phyloP scores from a whole-genome alignment of 495 filamentous ascomycete species.

The Hypoxylon lienhwacheense region DNA sequence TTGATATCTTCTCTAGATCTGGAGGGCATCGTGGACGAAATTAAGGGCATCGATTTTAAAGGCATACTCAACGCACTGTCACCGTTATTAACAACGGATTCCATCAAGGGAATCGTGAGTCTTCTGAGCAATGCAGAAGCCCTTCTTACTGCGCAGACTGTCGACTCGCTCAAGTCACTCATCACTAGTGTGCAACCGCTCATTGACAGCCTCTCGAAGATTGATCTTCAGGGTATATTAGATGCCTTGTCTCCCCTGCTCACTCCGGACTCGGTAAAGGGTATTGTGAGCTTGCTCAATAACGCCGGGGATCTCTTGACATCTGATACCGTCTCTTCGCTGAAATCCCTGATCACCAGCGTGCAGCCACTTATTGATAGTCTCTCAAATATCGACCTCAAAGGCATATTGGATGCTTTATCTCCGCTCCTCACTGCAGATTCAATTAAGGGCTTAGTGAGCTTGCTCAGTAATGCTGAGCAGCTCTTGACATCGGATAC shows the following conservation, averaged over 20 bases:
- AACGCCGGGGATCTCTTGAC: conserved; percentile 50
- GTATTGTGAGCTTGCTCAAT: conserved; percentile 46
- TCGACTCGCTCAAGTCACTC: conserved; percentile 45
- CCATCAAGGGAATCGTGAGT: conserved; percentile 47
- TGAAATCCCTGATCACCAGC: conserved; percentile 38
- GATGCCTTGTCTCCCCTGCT: conserved; percentile 39
- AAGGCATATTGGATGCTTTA: conserved; percentile 31
- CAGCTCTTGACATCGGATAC: conserved; percentile 39
- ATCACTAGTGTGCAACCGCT: conserved; percentile 34
- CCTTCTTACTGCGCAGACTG: conserved; percentile 43
- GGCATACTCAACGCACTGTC: conserved; percentile 45
- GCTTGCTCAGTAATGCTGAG: conserved; percentile 43
- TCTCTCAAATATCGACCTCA: conserved; percentile 33
- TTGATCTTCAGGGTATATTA: conserved; percentile 35
- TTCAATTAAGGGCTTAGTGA: conserved; percentile 45
- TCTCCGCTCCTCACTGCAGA: conserved; percentile 41
- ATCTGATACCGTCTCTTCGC: conserved; percentile 47
- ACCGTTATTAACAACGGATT: conserved; percentile 47
- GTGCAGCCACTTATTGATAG: conserved; percentile 37
- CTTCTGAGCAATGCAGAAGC: conserved; percentile 47
- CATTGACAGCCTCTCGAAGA: conserved; percentile 25
- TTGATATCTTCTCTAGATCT: conserved; percentile 37
- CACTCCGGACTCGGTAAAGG: conserved; percentile 42
- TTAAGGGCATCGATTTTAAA: conserved; percentile 49
- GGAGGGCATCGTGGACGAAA: conserved; percentile 34